Evolutionary conservation across 2,329 filamentous ascomycete species (phyloP).

Genomic region (Phialocephala sp.): DNA sequence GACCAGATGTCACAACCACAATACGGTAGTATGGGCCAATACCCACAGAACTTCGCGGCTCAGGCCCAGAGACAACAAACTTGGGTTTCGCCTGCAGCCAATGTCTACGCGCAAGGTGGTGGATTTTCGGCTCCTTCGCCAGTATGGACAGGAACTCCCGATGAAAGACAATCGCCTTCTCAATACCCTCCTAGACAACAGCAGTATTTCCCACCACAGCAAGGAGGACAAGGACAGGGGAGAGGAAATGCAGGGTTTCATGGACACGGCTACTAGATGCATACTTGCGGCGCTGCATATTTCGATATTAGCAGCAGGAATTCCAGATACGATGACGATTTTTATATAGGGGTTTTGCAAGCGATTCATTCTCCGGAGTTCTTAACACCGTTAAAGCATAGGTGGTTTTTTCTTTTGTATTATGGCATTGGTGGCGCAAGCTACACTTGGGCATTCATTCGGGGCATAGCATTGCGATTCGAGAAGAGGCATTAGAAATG

Average conservation of each 20-base stretch:
- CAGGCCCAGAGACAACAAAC: constrained; percentile 41
- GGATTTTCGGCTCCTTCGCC: constrained; percentile 42
- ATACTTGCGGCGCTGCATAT: neutral
- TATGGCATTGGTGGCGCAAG: constrained; percentile 12
- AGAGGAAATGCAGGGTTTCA: constrained; percentile 28
- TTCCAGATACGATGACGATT: neutral
- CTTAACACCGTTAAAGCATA: neutral
- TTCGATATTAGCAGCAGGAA: neutral
- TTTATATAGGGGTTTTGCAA: constrained; percentile 5
- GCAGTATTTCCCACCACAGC: constrained; percentile 24
- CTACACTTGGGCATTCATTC: neutral
- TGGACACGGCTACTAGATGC: constrained; percentile 25
- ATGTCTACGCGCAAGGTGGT: constrained; percentile 44
- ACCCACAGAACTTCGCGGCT: constrained; percentile 34
- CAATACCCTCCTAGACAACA: constrained; percentile 31
- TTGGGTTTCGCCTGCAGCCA: constrained; percentile 42
- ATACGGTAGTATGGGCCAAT: constrained; percentile 36
- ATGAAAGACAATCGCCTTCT: constrained; percentile 29
- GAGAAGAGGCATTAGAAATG: constrained; percentile 10
- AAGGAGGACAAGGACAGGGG: constrained; percentile 26
- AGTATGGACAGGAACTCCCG: constrained; percentile 17
- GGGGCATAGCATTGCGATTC: neutral
- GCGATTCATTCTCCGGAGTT: constrained; percentile 12
- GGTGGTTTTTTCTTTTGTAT: constrained; percentile 18
- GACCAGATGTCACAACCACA: constrained; percentile 31